Evolutionary conservation across 768 basidiomycete species (phyloP).

Genomic region (Boletellus sp.): DNA sequence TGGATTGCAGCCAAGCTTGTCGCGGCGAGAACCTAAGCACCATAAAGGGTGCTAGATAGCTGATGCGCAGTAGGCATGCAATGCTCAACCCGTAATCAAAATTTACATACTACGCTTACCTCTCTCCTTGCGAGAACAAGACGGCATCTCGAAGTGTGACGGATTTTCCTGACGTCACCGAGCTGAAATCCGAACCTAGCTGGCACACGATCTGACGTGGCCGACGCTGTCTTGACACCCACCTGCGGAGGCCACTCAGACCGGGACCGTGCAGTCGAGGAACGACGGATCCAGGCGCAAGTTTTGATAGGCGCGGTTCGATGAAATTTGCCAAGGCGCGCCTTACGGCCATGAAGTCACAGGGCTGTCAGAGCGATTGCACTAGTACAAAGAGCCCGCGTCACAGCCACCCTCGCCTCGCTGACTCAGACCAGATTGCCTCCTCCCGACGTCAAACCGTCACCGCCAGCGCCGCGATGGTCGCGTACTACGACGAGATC

Average conservation of each 20-base stretch:
- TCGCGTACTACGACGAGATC: slow-evolving; percentile 91
- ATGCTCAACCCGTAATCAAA: not conserved
- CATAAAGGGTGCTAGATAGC: not conserved
- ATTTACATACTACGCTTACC: slow-evolving; percentile 1
- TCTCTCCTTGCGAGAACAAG: not conserved
- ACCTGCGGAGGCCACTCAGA: too few relatives aligned
- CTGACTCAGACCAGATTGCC: slow-evolving; percentile 8
- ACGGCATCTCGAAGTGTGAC: not conserved
- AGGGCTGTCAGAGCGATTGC: too few relatives aligned
- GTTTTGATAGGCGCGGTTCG: too few relatives aligned
- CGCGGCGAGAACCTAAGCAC: not conserved
- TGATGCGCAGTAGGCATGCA: not conserved
- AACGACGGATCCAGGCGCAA: too few relatives aligned
- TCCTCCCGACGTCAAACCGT: not conserved
- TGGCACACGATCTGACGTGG: not conserved
- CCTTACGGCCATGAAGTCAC: too few relatives aligned
- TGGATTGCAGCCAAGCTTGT: not conserved
- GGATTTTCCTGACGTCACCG: not conserved
- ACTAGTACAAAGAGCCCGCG: too few relatives aligned
- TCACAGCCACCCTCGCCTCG: slow-evolving; percentile 5
- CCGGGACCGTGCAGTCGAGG: too few relatives aligned
- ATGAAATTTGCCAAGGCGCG: too few relatives aligned
- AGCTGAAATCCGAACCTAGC: not conserved
- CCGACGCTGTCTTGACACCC: too few relatives aligned
- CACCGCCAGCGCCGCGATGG: too few relatives aligned